A percentile compares a stretch with the other conserved stretches of the same genome.
phyloP scores from a whole-genome alignment of 2,329 filamentous ascomycete species.

The Fusarium musae region DNA sequence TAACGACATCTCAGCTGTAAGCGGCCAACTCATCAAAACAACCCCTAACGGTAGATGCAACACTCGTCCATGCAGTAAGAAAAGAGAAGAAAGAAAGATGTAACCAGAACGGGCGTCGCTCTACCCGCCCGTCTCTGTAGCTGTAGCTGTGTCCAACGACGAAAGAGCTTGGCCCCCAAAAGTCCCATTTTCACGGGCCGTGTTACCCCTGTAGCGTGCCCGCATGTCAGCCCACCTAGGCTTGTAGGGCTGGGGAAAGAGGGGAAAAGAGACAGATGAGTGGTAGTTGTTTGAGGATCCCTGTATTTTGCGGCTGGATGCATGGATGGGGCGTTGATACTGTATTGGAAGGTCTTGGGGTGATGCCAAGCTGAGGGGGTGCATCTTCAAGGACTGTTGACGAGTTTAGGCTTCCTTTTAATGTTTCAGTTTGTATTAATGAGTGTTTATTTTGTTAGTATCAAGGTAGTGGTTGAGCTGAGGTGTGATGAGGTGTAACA shows the following conservation, averaged over 20 bases:
- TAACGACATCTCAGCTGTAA: conserved; percentile 8
- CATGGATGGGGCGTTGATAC: conserved; percentile 1
- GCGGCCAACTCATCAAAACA: conserved; percentile 19
- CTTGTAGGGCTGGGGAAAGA: conserved; percentile 29
- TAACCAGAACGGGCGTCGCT: conserved; percentile 6
- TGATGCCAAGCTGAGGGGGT: background rate
- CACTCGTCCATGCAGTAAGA: background rate
- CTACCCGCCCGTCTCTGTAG: background rate
- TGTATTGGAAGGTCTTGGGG: conserved; percentile 2
- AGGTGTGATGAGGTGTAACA: background rate
- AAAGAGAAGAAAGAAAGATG: background rate
- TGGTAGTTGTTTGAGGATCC: conserved; percentile 15
- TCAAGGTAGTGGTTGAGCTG: background rate
- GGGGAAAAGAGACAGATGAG: background rate
- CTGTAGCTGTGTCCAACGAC: background rate
- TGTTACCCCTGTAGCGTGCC: background rate
- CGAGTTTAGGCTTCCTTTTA: background rate
- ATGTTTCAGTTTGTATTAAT: background rate
- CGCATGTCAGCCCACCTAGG: conserved; percentile 23
- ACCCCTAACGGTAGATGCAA: background rate
- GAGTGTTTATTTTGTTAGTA: rapidly evolving
- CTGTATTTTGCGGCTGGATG: conserved; percentile 18
- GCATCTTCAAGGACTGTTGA: background rate
- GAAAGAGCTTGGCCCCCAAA: conserved; percentile 23
- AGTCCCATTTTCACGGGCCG: conserved; percentile 1